A percentile compares a stretch with the other conserved stretches of the same genome.
Conservation (phyloP, 805 yeast species). For the Clavispora asparagi region DNA sequence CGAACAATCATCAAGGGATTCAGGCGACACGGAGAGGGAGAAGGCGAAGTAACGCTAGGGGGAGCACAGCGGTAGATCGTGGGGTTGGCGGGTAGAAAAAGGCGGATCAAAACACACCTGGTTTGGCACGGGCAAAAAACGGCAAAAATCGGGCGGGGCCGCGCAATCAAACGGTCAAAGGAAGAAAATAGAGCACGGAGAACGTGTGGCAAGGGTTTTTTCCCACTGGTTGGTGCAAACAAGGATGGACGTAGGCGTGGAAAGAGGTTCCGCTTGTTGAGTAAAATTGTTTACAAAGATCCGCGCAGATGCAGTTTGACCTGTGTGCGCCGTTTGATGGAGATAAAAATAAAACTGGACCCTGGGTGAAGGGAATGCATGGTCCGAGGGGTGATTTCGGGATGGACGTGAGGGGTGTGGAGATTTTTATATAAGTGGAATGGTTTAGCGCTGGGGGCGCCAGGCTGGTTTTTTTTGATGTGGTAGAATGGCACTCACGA, state of each 20-base stretch:
- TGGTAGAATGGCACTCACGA: too few species aligned
- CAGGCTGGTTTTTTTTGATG: too few species aligned
- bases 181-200: background rate
- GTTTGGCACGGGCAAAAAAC: background rate
- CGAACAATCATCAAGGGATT: background rate
- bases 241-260: background rate
- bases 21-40: background rate
- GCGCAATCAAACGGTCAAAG: background rate
- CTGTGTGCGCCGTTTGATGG: background rate
- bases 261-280: background rate
- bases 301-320: background rate
- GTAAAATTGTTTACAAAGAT: background rate
- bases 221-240: background rate
- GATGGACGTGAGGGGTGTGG: too few species aligned
- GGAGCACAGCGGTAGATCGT: background rate
- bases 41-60: background rate
- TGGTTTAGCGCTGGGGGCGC: too few species aligned
- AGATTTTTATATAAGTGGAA: too few species aligned
- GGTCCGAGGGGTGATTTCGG: too few species aligned
- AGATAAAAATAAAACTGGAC: background rate
- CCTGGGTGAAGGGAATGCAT: background rate
- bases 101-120: background rate
- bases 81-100: background rate
- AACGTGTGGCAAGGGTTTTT: background rate
- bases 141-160: background rate